Conservation (phyloP, 345 rosid species). For the Euphorbia peplus region DNA sequence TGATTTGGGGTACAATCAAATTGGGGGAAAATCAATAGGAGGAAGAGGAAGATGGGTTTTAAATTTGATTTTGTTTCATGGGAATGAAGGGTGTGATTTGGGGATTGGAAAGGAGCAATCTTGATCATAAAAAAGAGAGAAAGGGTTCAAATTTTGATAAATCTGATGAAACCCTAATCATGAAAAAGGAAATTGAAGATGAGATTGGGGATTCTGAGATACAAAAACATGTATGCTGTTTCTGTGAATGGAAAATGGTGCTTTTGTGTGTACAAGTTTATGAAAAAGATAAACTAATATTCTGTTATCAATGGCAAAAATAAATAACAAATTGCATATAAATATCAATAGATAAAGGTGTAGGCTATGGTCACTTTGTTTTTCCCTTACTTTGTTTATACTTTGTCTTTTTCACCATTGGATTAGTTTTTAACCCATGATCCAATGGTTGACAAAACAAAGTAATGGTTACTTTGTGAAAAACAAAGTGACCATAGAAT, state of each 20-base stretch:
- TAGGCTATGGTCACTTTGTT: too few relatives aligned
- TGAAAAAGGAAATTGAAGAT: neutral
- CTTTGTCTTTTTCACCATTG: too few relatives aligned
- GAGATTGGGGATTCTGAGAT: neutral
- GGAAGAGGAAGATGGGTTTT: constrained; percentile 10
- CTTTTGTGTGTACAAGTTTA: neutral
- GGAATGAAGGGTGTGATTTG: constrained; percentile 31
- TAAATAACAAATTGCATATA: constrained; percentile 2
- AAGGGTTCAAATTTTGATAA: neutral
- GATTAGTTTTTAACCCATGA: too few relatives aligned
- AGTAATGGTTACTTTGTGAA: too few relatives aligned
- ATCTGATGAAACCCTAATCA: neutral
- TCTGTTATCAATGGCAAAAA: neutral
- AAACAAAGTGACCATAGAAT: too few relatives aligned
- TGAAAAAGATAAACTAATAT: neutral
- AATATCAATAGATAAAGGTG: neutral
- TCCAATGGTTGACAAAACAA: too few relatives aligned
- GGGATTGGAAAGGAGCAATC: constrained; percentile 26
- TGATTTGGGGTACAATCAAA: neutral
- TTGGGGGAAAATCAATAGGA: constrained; percentile 28
- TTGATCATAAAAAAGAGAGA: constrained; percentile 22
- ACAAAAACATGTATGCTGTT: neutral
- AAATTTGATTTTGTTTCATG: constrained; percentile 14
- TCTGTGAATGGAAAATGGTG: neutral
- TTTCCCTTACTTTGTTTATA: too few relatives aligned